Base-by-base conservation (phyloP, 176 grass and related monocot species). In the Hordeum vulgare region DNA sequence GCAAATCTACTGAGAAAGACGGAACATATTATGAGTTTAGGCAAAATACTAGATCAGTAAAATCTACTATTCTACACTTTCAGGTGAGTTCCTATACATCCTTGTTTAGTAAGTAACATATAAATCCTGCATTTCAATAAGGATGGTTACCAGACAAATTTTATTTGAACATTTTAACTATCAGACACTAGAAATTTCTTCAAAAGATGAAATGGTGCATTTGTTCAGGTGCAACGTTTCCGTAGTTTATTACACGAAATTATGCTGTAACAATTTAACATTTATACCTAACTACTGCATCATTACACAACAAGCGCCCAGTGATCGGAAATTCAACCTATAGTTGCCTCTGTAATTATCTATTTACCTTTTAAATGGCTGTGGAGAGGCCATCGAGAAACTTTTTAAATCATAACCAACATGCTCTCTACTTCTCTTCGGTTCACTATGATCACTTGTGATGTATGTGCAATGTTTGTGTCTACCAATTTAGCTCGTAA, bases 51-150 rank as follows among this genome's bases (percentile, higher is more conserved):
- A 91, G 91, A 76, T 89, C 88, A 34, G 94, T 97, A 54, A 97
- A 94, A 77, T 94, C 89, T 61, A 83, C 91, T 17, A 97, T 97
- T 60, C 78, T 91, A 59, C 91, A 97, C 77, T 97, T 97, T 81
- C 94, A 93, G 89, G 91, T 91, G 72, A 85, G 81, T 51, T 59
- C 27, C 35, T 23, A n/a, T 28, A 41, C 1, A 0, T 47, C 26
- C 25, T 49, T 49, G 6, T 66, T 39, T 79, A 11, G n/a, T 37
- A 49, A 28, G 9, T 17, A 74, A 37, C 11, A 44, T 75, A 59
- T 75, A 33, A 61, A 60, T 81, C 49, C 39, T 78, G 25, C 62
- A 29, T 76, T 78, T 85, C 59, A n/a, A 6, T 78, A 77, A 42
- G 23, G 35, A 20, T 44, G 53, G 53, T 29, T 31, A 74, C 57